These are phyloP conservation scores for Gorgonomyces haynaldii DNA, from an alignment of 192 early-diverging fungal species.

Conservation along the genomic window DNA sequence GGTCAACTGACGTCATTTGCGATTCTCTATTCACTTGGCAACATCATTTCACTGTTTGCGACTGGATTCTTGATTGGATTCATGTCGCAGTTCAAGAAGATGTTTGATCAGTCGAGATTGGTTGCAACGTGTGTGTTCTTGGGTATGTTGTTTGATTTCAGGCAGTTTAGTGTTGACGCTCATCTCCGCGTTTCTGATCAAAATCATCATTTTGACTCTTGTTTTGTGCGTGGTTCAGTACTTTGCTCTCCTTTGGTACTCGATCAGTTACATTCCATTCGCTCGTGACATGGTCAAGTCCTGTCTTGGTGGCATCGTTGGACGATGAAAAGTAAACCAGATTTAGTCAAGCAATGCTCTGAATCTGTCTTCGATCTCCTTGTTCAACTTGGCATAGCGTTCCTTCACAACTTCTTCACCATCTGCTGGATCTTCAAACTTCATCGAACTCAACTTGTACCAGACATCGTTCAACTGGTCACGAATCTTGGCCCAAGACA, in stretches of 20 bases:
- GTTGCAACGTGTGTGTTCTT: conserved; percentile 66
- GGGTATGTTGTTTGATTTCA: conserved; percentile 44
- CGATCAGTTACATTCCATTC: conserved; percentile 74
- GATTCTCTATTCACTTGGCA: conserved; percentile 81
- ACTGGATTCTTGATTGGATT: conserved; percentile 87
- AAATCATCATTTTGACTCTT: conserved; percentile 55
- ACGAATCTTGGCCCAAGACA: conserved; percentile 93
- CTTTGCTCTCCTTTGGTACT: conserved; percentile 68
- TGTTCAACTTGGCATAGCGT: conserved; percentile 78
- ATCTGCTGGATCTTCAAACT: conserved; percentile 98
- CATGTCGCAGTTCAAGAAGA: conserved; percentile 59
- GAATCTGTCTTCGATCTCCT: conserved; percentile 96
- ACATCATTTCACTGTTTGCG: conserved; percentile 70
- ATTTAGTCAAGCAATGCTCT: conserved; percentile 61
- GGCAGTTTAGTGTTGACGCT: conserved; percentile 64
- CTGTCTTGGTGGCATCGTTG: not conserved
- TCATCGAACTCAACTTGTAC: conserved; percentile 98
- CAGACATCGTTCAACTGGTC: conserved; percentile 84
- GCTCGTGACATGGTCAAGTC: conserved; percentile 47
- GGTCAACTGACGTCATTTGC: conserved; percentile 68
- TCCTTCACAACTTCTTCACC: conserved; percentile 80
- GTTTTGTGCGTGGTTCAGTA: conserved; percentile 79
- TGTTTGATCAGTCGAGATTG: conserved; percentile 53
- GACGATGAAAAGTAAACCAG: no score
- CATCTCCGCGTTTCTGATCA: conserved; percentile 57